Conservation (phyloP, 176 grass and related monocot genomes). For the Oryza brachyantha region DNA sequence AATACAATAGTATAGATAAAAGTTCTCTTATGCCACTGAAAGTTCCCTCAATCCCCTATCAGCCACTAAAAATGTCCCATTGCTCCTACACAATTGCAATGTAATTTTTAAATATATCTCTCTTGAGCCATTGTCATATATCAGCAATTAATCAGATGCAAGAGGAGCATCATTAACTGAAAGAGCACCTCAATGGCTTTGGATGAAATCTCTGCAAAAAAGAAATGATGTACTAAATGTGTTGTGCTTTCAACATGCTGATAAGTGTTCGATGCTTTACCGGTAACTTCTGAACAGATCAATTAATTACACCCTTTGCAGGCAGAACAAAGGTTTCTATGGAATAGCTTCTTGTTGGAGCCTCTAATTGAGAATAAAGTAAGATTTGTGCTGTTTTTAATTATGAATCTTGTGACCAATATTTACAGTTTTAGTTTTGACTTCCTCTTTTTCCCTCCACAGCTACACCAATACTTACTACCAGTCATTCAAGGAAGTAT, state of each 20-base stretch:
- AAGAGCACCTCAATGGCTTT: not conserved
- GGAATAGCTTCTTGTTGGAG: slow-evolving; percentile 91
- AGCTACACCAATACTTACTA: slow-evolving; percentile 78
- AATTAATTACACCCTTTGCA: slow-evolving; percentile 38
- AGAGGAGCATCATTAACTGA: not conserved
- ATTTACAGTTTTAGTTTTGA: slow-evolving; percentile 19
- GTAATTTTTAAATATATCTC: not conserved
- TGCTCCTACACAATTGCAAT: too few species aligned
- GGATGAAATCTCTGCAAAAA: not conserved
- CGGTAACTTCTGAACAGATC: not conserved
- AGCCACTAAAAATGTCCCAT: not conserved
- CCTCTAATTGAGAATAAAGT: slow-evolving; percentile 85
- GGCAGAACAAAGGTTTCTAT: slow-evolving; percentile 91
- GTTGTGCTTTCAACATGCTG: not conserved
- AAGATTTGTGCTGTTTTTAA: slow-evolving; percentile 11
- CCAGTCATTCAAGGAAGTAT: slow-evolving; percentile 95
- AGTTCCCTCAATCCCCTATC: not conserved
- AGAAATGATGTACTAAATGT: not conserved
- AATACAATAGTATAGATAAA: too few species aligned
- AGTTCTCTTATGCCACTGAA: too few species aligned
- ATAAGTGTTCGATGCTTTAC: not conserved
- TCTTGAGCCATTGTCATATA: not conserved
- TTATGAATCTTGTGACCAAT: not conserved
- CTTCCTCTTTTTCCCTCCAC: slow-evolving; percentile 33
- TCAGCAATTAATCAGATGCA: not conserved